These are phyloP conservation scores for Leishmania braziliensis DNA, from an alignment of 208 protist species.

Conservation along the genomic window DNA sequence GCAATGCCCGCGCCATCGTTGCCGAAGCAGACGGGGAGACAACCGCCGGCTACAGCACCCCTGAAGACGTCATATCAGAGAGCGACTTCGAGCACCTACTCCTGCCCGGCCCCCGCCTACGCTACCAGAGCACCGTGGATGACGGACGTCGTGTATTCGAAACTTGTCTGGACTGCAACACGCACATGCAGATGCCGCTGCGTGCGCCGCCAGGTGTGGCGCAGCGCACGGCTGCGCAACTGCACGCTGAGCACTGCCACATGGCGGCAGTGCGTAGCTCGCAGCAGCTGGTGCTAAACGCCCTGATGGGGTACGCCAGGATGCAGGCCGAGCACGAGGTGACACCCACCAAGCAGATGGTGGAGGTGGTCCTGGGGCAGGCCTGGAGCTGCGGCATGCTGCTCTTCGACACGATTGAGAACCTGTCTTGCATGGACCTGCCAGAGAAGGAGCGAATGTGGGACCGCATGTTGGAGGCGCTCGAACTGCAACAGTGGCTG, in stretches of 20 bases:
- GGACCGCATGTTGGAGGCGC: conserved; percentile 70
- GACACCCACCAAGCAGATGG: conserved; percentile 60
- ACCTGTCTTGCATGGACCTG: conserved; percentile 75
- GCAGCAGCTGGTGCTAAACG: conserved; percentile 81
- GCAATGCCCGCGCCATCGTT: conserved; percentile 24
- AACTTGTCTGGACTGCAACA: conserved; percentile 84
- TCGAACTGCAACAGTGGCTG: conserved; percentile 88
- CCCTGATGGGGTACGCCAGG: conserved; percentile 75
- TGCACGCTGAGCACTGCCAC: conserved; percentile 90
- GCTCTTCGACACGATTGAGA: conserved; percentile 88
- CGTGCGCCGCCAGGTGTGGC: conserved; percentile 61
- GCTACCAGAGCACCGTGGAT: conserved; percentile 67
- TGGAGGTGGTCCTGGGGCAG: conserved; percentile 88
- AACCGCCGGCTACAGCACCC: conserved; percentile 4
- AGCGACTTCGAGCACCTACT: conserved; percentile 70
- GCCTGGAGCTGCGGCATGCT: conserved; percentile 91
- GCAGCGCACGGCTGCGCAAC: conserved; percentile 72
- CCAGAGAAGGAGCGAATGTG: conserved; percentile 67
- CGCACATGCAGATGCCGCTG: conserved; percentile 85
- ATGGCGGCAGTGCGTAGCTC: conserved; percentile 84
- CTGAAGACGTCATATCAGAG: conserved; percentile 18
- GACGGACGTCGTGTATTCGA: conserved; percentile 74
- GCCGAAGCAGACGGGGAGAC: conserved; percentile 4
- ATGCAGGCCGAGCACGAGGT: conserved; percentile 71
- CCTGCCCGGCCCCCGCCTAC: conserved; percentile 71